phyloP scores from a whole-genome alignment of 306 rosid species.

The Neltuma alba region DNA sequence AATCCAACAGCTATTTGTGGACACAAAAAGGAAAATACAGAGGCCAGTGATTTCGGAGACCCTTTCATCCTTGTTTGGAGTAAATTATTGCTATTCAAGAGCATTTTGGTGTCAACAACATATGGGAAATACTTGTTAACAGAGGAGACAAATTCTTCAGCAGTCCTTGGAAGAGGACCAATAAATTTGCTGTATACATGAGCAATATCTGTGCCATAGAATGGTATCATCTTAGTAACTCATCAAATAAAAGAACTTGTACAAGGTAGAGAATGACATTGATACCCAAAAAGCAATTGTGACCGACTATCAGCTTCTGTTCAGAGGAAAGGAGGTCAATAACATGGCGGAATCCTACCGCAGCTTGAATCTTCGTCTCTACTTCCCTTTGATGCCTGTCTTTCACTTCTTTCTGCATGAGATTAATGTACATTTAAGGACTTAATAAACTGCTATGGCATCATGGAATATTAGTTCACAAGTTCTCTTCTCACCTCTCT shows the following conservation, averaged over 20 bases:
- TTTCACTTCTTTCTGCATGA: slow-evolving; percentile 74
- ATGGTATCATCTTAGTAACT: slow-evolving; percentile 35
- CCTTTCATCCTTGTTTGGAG: slow-evolving; percentile 74
- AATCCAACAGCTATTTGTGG: slow-evolving; percentile 71
- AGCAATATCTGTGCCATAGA: slow-evolving; percentile 72
- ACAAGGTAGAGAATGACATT: slow-evolving; percentile 17
- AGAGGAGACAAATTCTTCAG: slow-evolving; percentile 78
- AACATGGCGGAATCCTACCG: slow-evolving; percentile 93
- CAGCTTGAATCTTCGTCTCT: slow-evolving; percentile 69
- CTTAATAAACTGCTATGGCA: background rate
- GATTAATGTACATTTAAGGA: slow-evolving; percentile 20
- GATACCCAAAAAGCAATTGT: slow-evolving; percentile 90
- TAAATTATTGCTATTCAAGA: slow-evolving; percentile 55
- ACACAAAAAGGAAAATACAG: slow-evolving; percentile 80
- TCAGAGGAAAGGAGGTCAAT: slow-evolving; percentile 90
- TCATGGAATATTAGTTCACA: slow-evolving; percentile 17
- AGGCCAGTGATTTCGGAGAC: slow-evolving; percentile 68
- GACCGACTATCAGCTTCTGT: slow-evolving; percentile 82
- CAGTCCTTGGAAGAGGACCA: slow-evolving; percentile 81
- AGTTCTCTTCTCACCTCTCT: slow-evolving; percentile 13
- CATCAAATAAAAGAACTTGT: slow-evolving; percentile 22
- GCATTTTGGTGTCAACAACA: slow-evolving; percentile 84
- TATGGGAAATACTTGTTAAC: slow-evolving; percentile 73
- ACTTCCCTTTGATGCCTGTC: slow-evolving; percentile 49
- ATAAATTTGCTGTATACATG: slow-evolving; percentile 82